phyloP scores from a whole-genome alignment of 1,284 basidiomycete species.

The Fomes fomentarius region DNA sequence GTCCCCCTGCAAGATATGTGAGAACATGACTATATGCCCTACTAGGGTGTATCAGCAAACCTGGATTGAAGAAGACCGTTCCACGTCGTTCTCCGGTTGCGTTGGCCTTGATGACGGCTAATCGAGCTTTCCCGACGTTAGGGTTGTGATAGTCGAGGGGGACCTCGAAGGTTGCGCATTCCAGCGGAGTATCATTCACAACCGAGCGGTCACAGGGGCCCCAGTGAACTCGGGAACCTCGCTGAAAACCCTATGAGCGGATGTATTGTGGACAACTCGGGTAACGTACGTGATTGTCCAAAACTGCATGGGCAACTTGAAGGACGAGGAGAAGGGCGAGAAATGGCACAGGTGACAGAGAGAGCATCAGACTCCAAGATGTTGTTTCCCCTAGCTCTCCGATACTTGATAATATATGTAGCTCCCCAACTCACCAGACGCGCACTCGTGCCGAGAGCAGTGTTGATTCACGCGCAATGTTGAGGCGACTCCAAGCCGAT shows the following conservation, averaged over 20 bases:
- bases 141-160: slow-evolving; percentile 17
- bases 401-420: not conserved
- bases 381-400: not conserved
- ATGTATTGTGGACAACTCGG: not conserved
- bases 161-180: slow-evolving; percentile 6
- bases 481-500: no score
- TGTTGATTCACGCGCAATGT: no score
- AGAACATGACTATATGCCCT: not conserved
- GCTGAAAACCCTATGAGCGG: not conserved
- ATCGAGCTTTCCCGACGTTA: slow-evolving; percentile 2
- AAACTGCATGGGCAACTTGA: not conserved
- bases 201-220: not conserved
- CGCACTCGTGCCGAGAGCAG: no score
- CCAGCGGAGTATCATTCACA: slow-evolving; percentile 1
- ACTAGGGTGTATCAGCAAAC: not conserved
- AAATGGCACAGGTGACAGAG: not conserved
- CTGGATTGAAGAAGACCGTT: slow-evolving; percentile 8
- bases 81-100: slow-evolving; percentile 7
- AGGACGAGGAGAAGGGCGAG: not conserved
- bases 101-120: slow-evolving; percentile 10
- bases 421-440: no score
- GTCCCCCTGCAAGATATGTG: not conserved
- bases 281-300: no score
- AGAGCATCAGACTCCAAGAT: not conserved
- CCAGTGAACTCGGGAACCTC: not conserved